Percentiles rank a stretch among this genome's conserved stretches.
Conservation (phyloP, 2,329 filamentous ascomycete genomes). For the Penicillium expansum region DNA sequence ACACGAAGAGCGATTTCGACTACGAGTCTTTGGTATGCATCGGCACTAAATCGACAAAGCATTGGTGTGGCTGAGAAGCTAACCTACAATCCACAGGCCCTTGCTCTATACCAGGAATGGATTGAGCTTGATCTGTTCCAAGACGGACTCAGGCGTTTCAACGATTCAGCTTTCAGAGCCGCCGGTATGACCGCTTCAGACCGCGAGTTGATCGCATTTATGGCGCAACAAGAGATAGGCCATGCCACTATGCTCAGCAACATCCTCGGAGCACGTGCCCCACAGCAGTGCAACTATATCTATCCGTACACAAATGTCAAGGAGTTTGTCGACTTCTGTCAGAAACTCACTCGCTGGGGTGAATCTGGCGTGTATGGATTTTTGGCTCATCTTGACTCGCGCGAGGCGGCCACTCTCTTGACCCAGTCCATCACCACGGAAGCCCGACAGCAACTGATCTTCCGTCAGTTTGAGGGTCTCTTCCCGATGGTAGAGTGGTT, state of each 20-base stretch:
- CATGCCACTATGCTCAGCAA: constrained; percentile 75
- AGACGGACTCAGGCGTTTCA: constrained; percentile 68
- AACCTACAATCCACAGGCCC: constrained; percentile 39
- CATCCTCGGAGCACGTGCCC: constrained; percentile 69
- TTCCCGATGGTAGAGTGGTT: constrained; percentile 85
- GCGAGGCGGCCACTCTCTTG: constrained; percentile 69
- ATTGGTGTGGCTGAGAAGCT: not conserved
- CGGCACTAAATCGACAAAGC: not conserved
- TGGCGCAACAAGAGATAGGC: constrained; percentile 73
- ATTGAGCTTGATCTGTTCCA: constrained; percentile 83
- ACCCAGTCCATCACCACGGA: constrained; percentile 75
- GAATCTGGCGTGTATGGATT: constrained; percentile 81
- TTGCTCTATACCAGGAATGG: constrained; percentile 78
- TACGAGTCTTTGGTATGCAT: constrained; percentile 64
- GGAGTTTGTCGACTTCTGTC: constrained; percentile 79
- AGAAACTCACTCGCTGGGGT: constrained; percentile 79
- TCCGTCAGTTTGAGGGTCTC: constrained; percentile 76
- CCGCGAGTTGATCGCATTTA: constrained; percentile 68
- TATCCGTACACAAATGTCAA: constrained; percentile 73
- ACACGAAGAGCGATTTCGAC: constrained; percentile 77
- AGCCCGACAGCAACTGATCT: constrained; percentile 78
- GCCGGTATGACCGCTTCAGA: constrained; percentile 68
- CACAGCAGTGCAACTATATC: constrained; percentile 75
- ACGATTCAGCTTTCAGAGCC: constrained; percentile 64
- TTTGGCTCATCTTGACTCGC: constrained; percentile 71